Conservation (phyloP, 805 yeast species). For the Groenewaldozyma salmanticensis region DNA sequence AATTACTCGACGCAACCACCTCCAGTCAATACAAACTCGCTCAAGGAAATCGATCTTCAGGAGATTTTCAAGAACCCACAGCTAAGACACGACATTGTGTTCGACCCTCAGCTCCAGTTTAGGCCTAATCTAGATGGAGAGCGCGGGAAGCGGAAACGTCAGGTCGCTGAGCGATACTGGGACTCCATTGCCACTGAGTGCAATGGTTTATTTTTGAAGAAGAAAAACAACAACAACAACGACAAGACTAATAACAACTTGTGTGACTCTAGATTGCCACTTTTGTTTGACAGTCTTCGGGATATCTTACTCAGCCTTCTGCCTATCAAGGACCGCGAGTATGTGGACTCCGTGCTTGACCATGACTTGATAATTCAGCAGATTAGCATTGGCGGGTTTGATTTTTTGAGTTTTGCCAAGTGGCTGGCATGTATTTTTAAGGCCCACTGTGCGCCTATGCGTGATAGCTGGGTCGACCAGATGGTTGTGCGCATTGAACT, state of each 20-base stretch:
- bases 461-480: conserved; percentile 81
- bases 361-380: conserved; percentile 70
- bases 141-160: conserved; percentile 69
- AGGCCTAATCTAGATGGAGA: conserved; percentile 89
- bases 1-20: conserved; percentile 36
- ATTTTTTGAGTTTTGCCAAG: conserved; percentile 56
- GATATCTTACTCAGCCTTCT: conserved; percentile 66
- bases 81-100: conserved; percentile 82
- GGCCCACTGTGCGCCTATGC: conserved; percentile 91
- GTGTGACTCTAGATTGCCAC: conserved; percentile 42
- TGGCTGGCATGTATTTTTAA: conserved; percentile 76
- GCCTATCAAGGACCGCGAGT: conserved; percentile 63
- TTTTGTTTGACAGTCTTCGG: conserved; percentile 65
- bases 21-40: conserved; percentile 71
- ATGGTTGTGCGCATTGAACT: conserved; percentile 52
- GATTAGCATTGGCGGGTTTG: conserved; percentile 50
- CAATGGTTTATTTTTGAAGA: conserved; percentile 26
- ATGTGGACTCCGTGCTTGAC: conserved; percentile 66
- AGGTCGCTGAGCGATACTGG: conserved; percentile 78
- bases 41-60: conserved; percentile 77
- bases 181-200: conserved; percentile 62
- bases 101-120: conserved; percentile 86
- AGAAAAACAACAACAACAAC: no score
- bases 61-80: conserved; percentile 89
- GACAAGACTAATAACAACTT: background rate